A percentile compares a stretch with the other conserved stretches of the same genome.
These are phyloP conservation scores for Aspergillus ochraceoroseus DNA, from an alignment of 2,329 filamentous ascomycete species.

Conservation along the genomic window DNA sequence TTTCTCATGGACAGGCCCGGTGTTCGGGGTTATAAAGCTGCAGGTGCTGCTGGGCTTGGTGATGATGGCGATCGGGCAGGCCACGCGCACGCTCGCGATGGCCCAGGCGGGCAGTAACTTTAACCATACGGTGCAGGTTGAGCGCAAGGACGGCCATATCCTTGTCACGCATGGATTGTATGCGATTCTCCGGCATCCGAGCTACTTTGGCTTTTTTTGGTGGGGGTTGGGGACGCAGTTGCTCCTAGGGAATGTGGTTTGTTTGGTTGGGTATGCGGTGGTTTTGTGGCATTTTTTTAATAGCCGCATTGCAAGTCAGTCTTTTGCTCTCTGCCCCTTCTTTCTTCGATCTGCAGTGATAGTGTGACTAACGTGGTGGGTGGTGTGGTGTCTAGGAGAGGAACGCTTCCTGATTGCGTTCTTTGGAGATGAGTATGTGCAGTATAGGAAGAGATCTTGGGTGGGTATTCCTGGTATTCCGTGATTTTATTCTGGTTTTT, in stretches of 20 bases:
- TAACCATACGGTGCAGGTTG: constrained; percentile 75
- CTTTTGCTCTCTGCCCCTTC: neutral
- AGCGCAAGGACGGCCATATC: constrained; percentile 64
- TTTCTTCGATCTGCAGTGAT: neutral
- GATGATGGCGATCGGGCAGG: constrained; percentile 66
- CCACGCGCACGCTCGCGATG: constrained; percentile 78
- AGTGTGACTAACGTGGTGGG: no score
- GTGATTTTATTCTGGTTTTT: no score
- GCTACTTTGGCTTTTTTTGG: constrained; percentile 98
- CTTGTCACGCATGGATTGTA: constrained; percentile 86
- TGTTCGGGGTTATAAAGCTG: constrained; percentile 22
- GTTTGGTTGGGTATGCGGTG: constrained; percentile 65
- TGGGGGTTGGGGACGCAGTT: constrained; percentile 95
- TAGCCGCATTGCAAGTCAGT: constrained; percentile 60
- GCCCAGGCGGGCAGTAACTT: constrained; percentile 82
- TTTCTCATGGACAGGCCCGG: constrained; percentile 43
- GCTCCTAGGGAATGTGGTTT: constrained; percentile 77
- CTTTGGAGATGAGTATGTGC: constrained; percentile 75
- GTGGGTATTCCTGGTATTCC: constrained; percentile 76
- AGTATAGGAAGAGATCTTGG: constrained; percentile 65
- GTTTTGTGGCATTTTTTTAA: constrained; percentile 86
- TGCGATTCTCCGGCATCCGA: constrained; percentile 69
- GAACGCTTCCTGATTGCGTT: constrained; percentile 73
- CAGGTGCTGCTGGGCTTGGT: constrained; percentile 55
- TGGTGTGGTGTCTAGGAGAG: constrained; percentile 56